Percentiles rank a stretch among this genome's conserved stretches.
Conservation (phyloP, 768 basidiomycete species). For the Pleurotus sapidus region DNA sequence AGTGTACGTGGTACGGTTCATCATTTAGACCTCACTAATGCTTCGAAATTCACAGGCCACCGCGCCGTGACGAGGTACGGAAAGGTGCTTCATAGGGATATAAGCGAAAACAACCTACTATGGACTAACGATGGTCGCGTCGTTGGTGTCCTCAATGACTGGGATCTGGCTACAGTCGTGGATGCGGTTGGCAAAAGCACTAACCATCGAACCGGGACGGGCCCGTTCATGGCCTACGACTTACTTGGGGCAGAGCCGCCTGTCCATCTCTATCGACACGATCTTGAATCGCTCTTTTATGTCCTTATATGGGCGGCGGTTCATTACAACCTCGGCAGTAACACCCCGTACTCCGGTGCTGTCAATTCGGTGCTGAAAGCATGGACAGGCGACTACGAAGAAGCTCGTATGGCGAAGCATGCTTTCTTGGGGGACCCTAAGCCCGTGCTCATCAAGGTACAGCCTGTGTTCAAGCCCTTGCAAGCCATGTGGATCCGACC, state of each 20-base stretch:
- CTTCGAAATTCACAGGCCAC: conserved; percentile 16
- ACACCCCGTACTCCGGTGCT: not conserved
- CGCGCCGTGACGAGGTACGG: conserved; percentile 16
- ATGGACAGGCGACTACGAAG: no score
- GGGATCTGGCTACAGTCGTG: conserved; percentile 19
- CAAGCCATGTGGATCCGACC: no score
- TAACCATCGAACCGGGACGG: conserved; percentile 20
- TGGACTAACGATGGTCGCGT: conserved; percentile 4
- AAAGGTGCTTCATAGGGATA: conserved; percentile 25
- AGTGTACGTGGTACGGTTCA: conserved; percentile 18
- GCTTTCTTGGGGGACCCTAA: no score
- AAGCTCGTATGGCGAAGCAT: no score
- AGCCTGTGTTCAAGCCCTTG: no score
- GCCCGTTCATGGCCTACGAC: conserved; percentile 26
- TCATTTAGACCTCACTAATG: not conserved
- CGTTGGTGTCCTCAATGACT: conserved; percentile 24
- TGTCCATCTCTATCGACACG: conserved; percentile 20
- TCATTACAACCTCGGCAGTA: conserved; percentile 15
- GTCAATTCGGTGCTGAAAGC: no score
- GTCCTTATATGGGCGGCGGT: conserved; percentile 20
- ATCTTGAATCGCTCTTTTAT: conserved; percentile 24
- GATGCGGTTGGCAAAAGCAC: conserved; percentile 4
- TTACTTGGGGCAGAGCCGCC: conserved; percentile 14
- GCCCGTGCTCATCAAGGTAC: no score
- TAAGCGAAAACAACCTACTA: conserved; percentile 30